Conservation (phyloP, 208 protist genomes). For the Crithidia brevicula region DNA sequence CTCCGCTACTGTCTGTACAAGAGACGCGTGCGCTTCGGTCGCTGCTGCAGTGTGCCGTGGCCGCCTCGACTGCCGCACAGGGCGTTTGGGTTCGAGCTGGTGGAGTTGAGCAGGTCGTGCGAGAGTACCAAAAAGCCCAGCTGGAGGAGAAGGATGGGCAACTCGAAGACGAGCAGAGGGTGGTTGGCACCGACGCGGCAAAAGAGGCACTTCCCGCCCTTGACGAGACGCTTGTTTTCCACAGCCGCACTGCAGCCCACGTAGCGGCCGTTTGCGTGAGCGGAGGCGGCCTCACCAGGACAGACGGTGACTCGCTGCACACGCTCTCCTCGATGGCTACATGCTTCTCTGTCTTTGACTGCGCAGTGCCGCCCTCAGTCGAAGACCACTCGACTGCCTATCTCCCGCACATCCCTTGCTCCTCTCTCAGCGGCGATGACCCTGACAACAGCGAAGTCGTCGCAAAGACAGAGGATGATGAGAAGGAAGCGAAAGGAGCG, state of each 20-base stretch:
- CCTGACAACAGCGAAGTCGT: too few relatives aligned
- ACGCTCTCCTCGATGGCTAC: slow-evolving; percentile 19
- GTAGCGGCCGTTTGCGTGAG: slow-evolving; percentile 20
- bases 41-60: slow-evolving; percentile 32
- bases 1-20: not conserved
- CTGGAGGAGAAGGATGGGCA: not conserved
- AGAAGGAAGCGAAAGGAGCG: not conserved
- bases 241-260: slow-evolving; percentile 6
- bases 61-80: slow-evolving; percentile 16
- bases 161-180: not conserved
- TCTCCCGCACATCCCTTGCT: too few relatives aligned
- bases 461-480: too few relatives aligned
- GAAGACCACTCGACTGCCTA: too few relatives aligned
- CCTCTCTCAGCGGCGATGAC: too few relatives aligned
- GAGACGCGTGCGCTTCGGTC: slow-evolving; percentile 11
- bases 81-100: slow-evolving; percentile 21
- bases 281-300: not conserved
- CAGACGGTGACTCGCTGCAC: slow-evolving; percentile 4
- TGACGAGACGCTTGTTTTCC: slow-evolving; percentile 16
- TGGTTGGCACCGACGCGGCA: not conserved
- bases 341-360: slow-evolving; percentile 23
- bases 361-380: slow-evolving; percentile 10
- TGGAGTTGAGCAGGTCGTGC: not conserved
- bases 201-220: not conserved
- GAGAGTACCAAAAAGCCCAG: not conserved